Evolutionary conservation across 164 flowering plant species (phyloP), one percentile per base, ranked within the genome.

Genomic region (Platanus orientalis): DNA sequence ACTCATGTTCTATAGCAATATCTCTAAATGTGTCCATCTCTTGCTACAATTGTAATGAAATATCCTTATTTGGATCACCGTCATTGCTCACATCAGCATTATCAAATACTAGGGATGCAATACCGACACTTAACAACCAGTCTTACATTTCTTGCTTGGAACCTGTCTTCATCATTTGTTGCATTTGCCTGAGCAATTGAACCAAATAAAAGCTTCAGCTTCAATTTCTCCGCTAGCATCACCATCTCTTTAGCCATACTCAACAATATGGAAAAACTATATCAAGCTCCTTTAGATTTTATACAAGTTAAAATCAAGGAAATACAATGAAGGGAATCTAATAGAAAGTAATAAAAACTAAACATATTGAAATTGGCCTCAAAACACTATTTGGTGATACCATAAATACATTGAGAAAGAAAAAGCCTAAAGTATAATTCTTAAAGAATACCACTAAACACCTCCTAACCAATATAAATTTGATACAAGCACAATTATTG

Each of bases 161-260:
- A 49, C 92, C 90, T 79, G 85, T 91, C 97, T 51, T 88, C 97
- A 59, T 91, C 97, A 76, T 71, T 78, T 42, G 82, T 6, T 39
- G 81, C 66, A 71, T 66, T 70, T 47, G 79, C 30, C 54, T 83
- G 89, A 77, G 73, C 69, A 70, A 63, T 76, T 21, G 96, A 61
- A 5, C 86, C 89, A 45, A 93, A 83, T 21, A 94, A 77, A 56
- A 94, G 97, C 81, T 91, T 91, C 60, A 63, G 80, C 78, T 97
- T 87, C 97, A 94, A 91, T 71, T 81, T 94, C 76, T 94, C 99
- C 13, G 99, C 99, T 45, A 94, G 79, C 84, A 79, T 69, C 76
- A 94, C 97, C 99, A 94, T 94, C 76, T 94, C 99, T 75, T 91
- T 91, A 52, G 99, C 99, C 61, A 91, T 94, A 65, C 87, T 82